A percentile compares a stretch with the other conserved stretches of the same genome.
These are phyloP conservation scores for Raphidocelis subcapitata DNA, from an alignment of 139 green algal genomes.

Conservation along the genomic window DNA sequence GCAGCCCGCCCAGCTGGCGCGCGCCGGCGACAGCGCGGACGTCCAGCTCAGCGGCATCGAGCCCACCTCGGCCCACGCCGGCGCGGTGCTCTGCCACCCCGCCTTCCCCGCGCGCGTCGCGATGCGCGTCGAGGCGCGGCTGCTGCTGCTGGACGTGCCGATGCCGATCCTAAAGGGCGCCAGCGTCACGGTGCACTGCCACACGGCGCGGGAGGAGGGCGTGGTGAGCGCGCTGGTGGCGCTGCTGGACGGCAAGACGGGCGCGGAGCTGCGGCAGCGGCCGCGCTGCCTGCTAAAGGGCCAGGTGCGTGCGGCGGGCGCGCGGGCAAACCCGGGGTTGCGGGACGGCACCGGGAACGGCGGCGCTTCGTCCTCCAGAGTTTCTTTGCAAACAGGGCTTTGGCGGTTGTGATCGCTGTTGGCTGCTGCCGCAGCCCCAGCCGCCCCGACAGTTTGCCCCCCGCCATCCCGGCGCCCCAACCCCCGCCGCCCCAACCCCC, in stretches of 20 bases:
- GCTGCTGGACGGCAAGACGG: slow-evolving; percentile 73
- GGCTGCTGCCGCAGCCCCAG: too few relatives aligned
- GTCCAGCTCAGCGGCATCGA: slow-evolving; percentile 70
- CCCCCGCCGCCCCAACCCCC: too few relatives aligned
- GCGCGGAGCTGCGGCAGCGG: slow-evolving; percentile 54
- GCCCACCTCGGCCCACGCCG: slow-evolving; percentile 25
- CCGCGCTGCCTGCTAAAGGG: slow-evolving; percentile 68
- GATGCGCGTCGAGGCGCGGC: slow-evolving; percentile 42
- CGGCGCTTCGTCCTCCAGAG: too few relatives aligned
- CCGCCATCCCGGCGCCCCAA: too few relatives aligned
- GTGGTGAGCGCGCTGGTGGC: slow-evolving; percentile 64
- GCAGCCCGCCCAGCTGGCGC: slow-evolving; percentile 44
- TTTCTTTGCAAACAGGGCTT: too few relatives aligned
- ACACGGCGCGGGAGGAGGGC: slow-evolving; percentile 71
- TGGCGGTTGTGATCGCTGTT: too few relatives aligned
- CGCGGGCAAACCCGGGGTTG: too few relatives aligned
- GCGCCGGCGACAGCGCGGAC: slow-evolving; percentile 80
- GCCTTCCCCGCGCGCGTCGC: slow-evolving; percentile 75
- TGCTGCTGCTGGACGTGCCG: slow-evolving; percentile 80
- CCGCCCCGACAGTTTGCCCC: too few relatives aligned
- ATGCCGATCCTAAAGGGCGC: slow-evolving; percentile 79
- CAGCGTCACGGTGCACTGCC: slow-evolving; percentile 70
- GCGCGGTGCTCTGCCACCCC: slow-evolving; percentile 70
- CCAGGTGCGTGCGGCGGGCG: slow-evolving; percentile 31
- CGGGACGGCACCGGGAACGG: too few relatives aligned